Evolutionary conservation across 2,329 filamentous ascomycete genomes (phyloP).

Genomic region (Aspergillus japonicus): DNA sequence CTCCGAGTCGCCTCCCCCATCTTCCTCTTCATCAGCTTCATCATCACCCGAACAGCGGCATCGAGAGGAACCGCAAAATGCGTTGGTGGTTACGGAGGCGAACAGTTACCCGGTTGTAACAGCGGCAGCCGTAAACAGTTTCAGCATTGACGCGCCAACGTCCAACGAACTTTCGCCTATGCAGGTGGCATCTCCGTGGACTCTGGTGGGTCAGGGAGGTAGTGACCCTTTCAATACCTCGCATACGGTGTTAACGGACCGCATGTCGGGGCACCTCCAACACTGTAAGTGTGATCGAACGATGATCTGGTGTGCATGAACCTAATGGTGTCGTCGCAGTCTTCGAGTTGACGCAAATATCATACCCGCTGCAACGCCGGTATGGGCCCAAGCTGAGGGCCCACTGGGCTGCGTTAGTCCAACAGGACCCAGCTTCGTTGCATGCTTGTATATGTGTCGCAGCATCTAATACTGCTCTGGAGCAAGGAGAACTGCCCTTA

Average conservation of each 20-base stretch:
- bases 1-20: slow-evolving; percentile 1
- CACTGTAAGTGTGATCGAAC: slow-evolving; percentile 29
- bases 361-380: slow-evolving; percentile 37
- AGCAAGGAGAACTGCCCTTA: slow-evolving; percentile 34
- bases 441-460: slow-evolving; percentile 41
- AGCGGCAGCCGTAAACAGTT: slow-evolving; percentile 15
- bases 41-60: slow-evolving; percentile 15
- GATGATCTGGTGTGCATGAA: not conserved
- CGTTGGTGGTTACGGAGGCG: slow-evolving; percentile 8
- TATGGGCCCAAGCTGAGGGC: slow-evolving; percentile 35
- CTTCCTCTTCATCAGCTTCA: slow-evolving; percentile 6
- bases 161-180: slow-evolving; percentile 12
- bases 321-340: slow-evolving; percentile 26
- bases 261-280: slow-evolving; percentile 40
- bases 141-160: slow-evolving; percentile 15
- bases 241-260: slow-evolving; percentile 37
- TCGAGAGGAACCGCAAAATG: slow-evolving; percentile 15
- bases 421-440: slow-evolving; percentile 36
- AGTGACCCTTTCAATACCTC: slow-evolving; percentile 38
- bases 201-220: slow-evolving; percentile 32
- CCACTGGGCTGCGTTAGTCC: slow-evolving; percentile 38
- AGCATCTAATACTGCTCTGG: slow-evolving; percentile 37
- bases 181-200: slow-evolving; percentile 22
- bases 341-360: slow-evolving; percentile 36
- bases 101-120: slow-evolving; percentile 9